Base-by-base conservation (phyloP, 1,284 basidiomycete genomes). In the Cryptococcus neoformans region DNA sequence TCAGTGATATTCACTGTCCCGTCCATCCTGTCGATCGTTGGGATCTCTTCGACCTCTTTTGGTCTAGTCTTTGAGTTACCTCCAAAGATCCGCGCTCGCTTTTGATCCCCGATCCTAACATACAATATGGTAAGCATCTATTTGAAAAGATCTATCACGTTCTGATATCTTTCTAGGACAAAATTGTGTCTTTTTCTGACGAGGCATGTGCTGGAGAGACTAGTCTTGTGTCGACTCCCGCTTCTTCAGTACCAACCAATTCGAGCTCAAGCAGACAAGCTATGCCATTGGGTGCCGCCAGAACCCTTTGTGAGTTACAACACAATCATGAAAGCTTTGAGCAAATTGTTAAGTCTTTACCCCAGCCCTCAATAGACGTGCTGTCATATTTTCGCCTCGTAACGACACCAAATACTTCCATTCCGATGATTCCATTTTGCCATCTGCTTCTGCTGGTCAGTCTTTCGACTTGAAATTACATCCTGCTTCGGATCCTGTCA, bases 381-480 rank as follows among this genome's bases (percentile, higher is more conserved):
- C 54, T 11, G 72, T 76, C 53, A 63, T 58, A 36, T 76, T 72
- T 59, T 72, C 74, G 0, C 67, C 69, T 6, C 57, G 58, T 6
- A 62, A 65, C 53, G 61, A 70, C 39, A 71, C 69, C 16, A 71
- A 71, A 53, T 59, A 66, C 46, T 76, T 74, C 58, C 52, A 66
- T 48, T 62, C 65, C 8, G 53, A 63, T 51, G 68, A 74, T 36
- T 63, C 67, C 3, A 66, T 72, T 49, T 28, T 68, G 8, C 60
- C 66, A 12, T 56, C 57, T 38, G 46, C n/a, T 21, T 46, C 54
- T 21, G 48, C 49, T 21, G 11, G 14, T 14, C 14, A 16, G 12
- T 45, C 45, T 17, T 42, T 47, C 28, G 56, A 49, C 9, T 57
- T 50, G 16, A 44, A 37, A 57, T 59, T 34, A n/a, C 65, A 69